These are phyloP conservation scores for Eucalyptus albens DNA, from an alignment of 345 rosid species.

Conservation along the genomic window DNA sequence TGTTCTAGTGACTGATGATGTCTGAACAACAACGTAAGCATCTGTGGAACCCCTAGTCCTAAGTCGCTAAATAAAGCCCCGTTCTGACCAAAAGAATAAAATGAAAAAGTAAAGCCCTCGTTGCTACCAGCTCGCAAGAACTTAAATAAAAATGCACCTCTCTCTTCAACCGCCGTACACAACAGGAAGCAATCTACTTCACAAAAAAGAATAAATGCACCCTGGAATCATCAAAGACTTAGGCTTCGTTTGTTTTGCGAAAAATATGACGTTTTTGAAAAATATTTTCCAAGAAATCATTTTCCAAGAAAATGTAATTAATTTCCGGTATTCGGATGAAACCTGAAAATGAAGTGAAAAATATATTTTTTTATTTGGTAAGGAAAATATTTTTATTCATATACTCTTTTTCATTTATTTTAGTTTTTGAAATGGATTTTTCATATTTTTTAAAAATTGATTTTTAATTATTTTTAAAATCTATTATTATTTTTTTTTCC, in stretches of 20 bases:
- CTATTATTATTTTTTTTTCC: no score
- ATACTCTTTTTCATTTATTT: no score
- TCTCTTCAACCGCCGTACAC: not conserved
- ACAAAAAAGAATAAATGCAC: not conserved
- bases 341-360: no score
- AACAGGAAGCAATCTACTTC: not conserved
- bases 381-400: no score
- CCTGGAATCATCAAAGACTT: not conserved
- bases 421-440: no score
- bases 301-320: accelerated
- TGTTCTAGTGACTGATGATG: not conserved
- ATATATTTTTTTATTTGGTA: no score
- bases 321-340: no score
- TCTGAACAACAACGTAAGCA: not conserved
- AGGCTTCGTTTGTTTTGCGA: accelerated
- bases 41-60: not conserved
- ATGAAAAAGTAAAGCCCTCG: not conserved
- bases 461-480: no score
- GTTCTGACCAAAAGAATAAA: not conserved
- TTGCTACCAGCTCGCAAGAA: not conserved
- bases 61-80: not conserved
- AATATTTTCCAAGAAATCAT: accelerated
- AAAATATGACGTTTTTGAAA: accelerated
- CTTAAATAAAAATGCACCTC: not conserved
- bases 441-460: no score